These are phyloP conservation scores for Cardamine resedifolia DNA, from an alignment of 345 rosid genomes.

Conservation along the genomic window DNA sequence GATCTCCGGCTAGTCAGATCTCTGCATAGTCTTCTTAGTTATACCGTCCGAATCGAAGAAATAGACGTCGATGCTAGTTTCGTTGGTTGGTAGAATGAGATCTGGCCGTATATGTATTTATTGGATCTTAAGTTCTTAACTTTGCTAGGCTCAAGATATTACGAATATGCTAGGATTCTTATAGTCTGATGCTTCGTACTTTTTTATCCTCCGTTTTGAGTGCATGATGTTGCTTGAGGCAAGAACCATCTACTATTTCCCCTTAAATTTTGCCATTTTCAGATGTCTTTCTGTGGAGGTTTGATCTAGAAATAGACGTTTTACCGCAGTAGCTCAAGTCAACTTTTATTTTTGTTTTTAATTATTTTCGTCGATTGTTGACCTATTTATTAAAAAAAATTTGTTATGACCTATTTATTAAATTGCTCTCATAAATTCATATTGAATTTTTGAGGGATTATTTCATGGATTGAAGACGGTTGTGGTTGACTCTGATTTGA, in stretches of 20 bases:
- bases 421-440: not conserved
- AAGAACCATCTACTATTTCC: not conserved
- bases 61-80: not conserved
- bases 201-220: not conserved
- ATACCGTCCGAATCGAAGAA: not conserved
- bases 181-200: not conserved
- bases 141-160: not conserved
- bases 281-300: not conserved
- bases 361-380: not conserved
- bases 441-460: not conserved
- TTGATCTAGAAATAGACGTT: not conserved
- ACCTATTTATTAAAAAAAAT: too few species aligned
- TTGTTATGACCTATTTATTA: constrained; percentile 1
- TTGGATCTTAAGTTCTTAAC: constrained; percentile 11
- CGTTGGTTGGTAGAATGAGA: not conserved
- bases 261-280: not conserved
- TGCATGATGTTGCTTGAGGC: not conserved
- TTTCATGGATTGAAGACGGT: not conserved
- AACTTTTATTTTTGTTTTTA: not conserved
- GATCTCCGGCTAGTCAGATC: constrained; percentile 29
- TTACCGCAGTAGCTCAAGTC: not conserved
- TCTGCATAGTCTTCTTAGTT: constrained; percentile 17
- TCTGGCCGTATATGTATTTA: not conserved
- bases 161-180: not conserved
- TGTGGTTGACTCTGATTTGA: not conserved